Percentiles rank a stretch among this genome's conserved stretches.
Evolutionary conservation across 2,329 filamentous ascomycete genomes (phyloP).

Genomic region (Volutella citrinella): DNA sequence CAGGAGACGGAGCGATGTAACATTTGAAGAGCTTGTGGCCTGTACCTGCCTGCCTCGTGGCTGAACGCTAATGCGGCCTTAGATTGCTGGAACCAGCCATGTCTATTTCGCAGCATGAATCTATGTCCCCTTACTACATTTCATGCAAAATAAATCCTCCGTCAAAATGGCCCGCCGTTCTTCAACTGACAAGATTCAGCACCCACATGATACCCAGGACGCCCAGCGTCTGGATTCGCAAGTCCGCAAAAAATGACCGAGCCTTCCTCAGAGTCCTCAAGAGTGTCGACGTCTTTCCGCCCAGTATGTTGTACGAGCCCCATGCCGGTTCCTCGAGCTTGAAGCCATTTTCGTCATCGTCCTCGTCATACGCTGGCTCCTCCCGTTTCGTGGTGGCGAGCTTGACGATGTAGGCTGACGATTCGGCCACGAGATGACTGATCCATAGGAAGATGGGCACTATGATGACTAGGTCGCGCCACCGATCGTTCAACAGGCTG

Average conservation of each 20-base stretch:
- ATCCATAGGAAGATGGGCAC: constrained; percentile 29
- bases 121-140: too few species aligned
- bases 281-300: too few species aligned
- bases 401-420: constrained; percentile 23
- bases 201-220: constrained; percentile 21
- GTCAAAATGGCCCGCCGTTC: too few species aligned
- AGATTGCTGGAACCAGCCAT: too few species aligned
- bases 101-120: too few species aligned
- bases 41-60: too few species aligned
- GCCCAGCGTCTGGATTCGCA: constrained; percentile 12
- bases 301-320: too few species aligned
- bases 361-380: constrained; percentile 9
- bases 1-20: too few species aligned
- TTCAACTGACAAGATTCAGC: constrained; percentile 21
- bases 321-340: constrained; percentile 25
- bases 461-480: constrained; percentile 22
- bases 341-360: constrained; percentile 15
- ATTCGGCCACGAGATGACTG: constrained; percentile 22
- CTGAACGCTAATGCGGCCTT: too few species aligned
- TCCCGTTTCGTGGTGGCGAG: constrained; percentile 17
- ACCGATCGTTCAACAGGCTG: constrained; percentile 21
- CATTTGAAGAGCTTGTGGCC: too few species aligned
- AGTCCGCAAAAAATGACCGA: constrained; percentile 2
- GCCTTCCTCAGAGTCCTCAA: constrained; percentile 2
- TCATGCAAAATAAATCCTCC: too few species aligned